These are phyloP conservation scores for Pelargonium nanum DNA, from an alignment of 345 rosid species.

Conservation along the genomic window DNA sequence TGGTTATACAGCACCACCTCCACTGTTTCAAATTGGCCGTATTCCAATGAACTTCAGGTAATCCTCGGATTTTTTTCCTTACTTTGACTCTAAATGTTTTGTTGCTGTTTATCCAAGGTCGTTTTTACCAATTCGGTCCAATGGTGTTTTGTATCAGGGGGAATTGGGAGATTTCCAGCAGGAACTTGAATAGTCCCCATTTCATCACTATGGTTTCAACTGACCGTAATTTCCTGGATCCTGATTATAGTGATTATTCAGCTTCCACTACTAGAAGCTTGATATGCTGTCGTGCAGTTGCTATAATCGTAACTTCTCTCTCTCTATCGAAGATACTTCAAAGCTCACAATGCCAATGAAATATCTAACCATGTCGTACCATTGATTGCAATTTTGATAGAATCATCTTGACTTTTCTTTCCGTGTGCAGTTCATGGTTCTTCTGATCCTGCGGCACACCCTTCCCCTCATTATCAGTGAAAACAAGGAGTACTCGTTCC, in stretches of 20 bases:
- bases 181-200: constrained; percentile 34
- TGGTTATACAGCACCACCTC: constrained; percentile 78
- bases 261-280: constrained; percentile 45
- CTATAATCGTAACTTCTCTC: constrained; percentile 38
- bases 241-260: constrained; percentile 38
- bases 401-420: background rate
- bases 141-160: constrained; percentile 30
- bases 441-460: constrained; percentile 60
- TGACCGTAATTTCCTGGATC: constrained; percentile 30
- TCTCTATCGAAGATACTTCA: background rate
- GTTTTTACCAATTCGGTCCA: background rate
- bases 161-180: constrained; percentile 66
- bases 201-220: constrained; percentile 67
- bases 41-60: constrained; percentile 77
- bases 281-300: constrained; percentile 49
- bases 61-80: background rate
- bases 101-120: background rate
- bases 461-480: constrained; percentile 54
- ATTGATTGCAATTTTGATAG: background rate
- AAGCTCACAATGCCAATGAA: background rate
- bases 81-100: background rate
- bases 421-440: constrained; percentile 65
- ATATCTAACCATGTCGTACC: background rate
- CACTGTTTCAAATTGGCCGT: constrained; percentile 54
- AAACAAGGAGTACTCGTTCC: constrained; percentile 34